These are phyloP conservation scores for Hortiboletus flavorubellus DNA, from an alignment of 768 basidiomycete genomes.

Conservation along the genomic window DNA sequence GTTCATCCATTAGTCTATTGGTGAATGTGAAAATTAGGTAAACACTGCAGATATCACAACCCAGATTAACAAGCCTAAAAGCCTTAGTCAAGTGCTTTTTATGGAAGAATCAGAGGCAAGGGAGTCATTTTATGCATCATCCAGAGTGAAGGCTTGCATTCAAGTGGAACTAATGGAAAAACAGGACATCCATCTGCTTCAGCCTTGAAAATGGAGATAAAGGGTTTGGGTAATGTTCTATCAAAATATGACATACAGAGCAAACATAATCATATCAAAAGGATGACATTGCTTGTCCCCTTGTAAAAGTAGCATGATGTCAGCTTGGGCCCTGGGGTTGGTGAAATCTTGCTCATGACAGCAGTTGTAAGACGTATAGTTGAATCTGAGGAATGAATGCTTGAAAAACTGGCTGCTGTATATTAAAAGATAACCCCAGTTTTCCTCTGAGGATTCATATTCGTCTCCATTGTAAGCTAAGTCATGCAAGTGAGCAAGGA, in stretches of 20 bases:
- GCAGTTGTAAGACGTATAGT: conserved; percentile 29
- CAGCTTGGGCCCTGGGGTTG: conserved; percentile 30
- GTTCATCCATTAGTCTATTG: conserved; percentile 10
- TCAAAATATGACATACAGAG: conserved; percentile 11
- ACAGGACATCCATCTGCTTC: conserved; percentile 2
- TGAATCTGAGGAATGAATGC: conserved; percentile 18
- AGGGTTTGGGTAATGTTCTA: not conserved
- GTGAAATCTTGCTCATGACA: conserved; percentile 34
- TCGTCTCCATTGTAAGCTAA: conserved; percentile 21
- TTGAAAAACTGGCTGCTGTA: conserved; percentile 17
- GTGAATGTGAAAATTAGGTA: conserved; percentile 43
- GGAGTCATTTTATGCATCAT: conserved; percentile 28
- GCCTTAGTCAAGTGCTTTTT: conserved; percentile 21
- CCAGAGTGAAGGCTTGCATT: conserved; percentile 26
- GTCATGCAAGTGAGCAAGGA: not conserved
- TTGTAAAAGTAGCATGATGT: conserved; percentile 35
- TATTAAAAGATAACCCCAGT: conserved; percentile 22
- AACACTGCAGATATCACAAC: conserved; percentile 33
- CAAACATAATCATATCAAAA: conserved; percentile 35
- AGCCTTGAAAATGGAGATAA: not conserved
- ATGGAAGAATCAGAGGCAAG: conserved; percentile 37
- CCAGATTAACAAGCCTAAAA: conserved; percentile 47
- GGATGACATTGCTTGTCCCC: conserved; percentile 29
- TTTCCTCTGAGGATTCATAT: conserved; percentile 14
- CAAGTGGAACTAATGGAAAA: conserved; percentile 38